These are phyloP conservation scores for Xylaria sp. DNA, from an alignment of 2,329 filamentous ascomycete genomes.

Conservation along the genomic window DNA sequence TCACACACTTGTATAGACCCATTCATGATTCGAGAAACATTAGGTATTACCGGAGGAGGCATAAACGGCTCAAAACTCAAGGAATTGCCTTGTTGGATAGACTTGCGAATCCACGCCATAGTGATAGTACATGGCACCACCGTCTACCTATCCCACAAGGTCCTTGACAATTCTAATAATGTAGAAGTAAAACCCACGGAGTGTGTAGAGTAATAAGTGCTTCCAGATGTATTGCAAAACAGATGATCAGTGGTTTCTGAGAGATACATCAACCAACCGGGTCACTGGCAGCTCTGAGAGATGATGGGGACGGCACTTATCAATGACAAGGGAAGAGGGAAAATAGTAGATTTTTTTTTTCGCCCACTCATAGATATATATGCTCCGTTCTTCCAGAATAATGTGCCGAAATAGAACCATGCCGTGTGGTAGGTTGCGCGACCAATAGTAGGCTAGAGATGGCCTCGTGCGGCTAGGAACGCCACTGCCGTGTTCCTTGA, in stretches of 20 bases:
- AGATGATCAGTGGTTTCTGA: neutral
- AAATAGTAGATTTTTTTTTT: neutral
- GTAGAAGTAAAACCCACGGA: neutral
- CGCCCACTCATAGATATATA: neutral
- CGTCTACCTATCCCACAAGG: neutral
- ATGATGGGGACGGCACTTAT: neutral
- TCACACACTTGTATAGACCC: too few relatives aligned
- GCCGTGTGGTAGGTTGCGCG: neutral
- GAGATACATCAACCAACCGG: neutral
- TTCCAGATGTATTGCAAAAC: neutral
- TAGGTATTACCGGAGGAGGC: too few relatives aligned
- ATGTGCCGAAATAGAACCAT: neutral
- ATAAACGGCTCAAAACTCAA: neutral
- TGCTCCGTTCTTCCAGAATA: slow-evolving; percentile 4
- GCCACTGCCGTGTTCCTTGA: slow-evolving; percentile 32
- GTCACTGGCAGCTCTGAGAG: neutral
- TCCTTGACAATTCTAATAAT: neutral
- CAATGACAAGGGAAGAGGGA: neutral
- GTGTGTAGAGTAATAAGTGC: neutral
- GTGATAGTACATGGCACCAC: neutral
- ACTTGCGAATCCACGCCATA: neutral
- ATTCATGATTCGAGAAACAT: too few relatives aligned
- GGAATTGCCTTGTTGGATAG: neutral
- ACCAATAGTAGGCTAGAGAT: slow-evolving; percentile 20
- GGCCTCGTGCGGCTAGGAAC: slow-evolving; percentile 26